phyloP scores from a whole-genome alignment of 2,329 filamentous ascomycete genomes.

The Basipetospora chlamydospora region DNA sequence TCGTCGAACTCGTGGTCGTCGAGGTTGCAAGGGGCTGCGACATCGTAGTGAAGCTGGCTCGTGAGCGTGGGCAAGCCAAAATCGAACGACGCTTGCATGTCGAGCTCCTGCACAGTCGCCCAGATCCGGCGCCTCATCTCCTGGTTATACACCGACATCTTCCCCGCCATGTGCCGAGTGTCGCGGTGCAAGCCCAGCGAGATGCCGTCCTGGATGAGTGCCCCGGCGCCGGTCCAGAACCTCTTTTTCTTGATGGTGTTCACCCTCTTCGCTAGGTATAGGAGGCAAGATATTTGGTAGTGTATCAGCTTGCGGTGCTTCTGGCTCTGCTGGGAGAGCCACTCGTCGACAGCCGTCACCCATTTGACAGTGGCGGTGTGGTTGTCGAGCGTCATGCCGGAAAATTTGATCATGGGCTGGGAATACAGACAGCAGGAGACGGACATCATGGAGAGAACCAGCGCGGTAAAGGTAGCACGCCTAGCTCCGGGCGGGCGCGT shows the following conservation, averaged over 20 bases:
- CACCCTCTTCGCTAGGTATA: slow-evolving; percentile 46
- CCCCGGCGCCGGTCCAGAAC: slow-evolving; percentile 43
- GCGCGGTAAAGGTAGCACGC: slow-evolving; percentile 38
- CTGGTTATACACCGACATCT: slow-evolving; percentile 43
- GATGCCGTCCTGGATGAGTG: slow-evolving; percentile 42
- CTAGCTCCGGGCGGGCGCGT: slow-evolving; percentile 15
- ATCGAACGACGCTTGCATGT: slow-evolving; percentile 47
- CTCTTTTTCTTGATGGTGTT: slow-evolving; percentile 52
- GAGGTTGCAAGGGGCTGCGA: slow-evolving; percentile 39
- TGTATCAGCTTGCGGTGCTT: slow-evolving; percentile 46
- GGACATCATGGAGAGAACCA: slow-evolving; percentile 45
- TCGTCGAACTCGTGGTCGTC: slow-evolving; percentile 44
- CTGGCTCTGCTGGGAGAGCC: slow-evolving; percentile 41
- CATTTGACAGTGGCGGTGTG: slow-evolving; percentile 39
- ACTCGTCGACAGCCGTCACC: slow-evolving; percentile 40
- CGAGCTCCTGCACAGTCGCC: slow-evolving; percentile 47
- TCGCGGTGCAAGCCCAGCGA: slow-evolving; percentile 45
- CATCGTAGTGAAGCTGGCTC: slow-evolving; percentile 40
- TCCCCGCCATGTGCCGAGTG: slow-evolving; percentile 37
- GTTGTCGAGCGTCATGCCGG: slow-evolving; percentile 43
- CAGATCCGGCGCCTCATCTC: slow-evolving; percentile 48
- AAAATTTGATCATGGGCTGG: slow-evolving; percentile 36
- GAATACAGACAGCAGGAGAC: slow-evolving; percentile 43
- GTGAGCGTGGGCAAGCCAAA: slow-evolving; percentile 44
- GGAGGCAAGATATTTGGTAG: slow-evolving; percentile 43